phyloP scores from a whole-genome alignment of 441 rosid species.

The Adansonia rubrostipa region DNA sequence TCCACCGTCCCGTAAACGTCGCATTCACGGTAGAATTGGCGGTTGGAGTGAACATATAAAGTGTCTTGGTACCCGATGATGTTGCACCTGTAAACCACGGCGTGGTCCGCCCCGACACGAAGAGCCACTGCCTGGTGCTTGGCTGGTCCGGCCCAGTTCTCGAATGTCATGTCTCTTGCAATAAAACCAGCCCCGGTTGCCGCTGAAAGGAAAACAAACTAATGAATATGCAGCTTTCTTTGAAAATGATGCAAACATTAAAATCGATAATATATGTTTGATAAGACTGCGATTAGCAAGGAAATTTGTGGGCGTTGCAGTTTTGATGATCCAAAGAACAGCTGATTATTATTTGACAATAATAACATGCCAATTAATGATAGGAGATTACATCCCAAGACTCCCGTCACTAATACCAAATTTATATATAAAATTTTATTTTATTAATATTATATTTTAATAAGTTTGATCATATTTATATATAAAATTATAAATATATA shows the following conservation, averaged over 20 bases:
- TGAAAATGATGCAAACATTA: conserved; percentile 2
- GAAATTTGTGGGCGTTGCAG: background rate
- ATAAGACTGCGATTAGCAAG: background rate
- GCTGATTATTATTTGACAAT: background rate
- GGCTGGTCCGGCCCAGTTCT: conserved; percentile 82
- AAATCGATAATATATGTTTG: background rate
- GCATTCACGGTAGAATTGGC: conserved; percentile 89
- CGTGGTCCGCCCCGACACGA: conserved; percentile 85
- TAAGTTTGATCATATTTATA: too few relatives aligned
- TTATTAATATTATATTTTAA: too few relatives aligned
- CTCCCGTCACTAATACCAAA: background rate
- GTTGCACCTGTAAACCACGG: conserved; percentile 76
- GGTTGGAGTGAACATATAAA: conserved; percentile 86
- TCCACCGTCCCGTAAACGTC: conserved; percentile 89
- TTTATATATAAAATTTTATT: too few relatives aligned
- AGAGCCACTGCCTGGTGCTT: conserved; percentile 98
- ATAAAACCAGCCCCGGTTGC: conserved; percentile 90
- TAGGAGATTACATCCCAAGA: background rate
- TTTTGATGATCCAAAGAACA: background rate
- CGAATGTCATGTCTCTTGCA: conserved; percentile 83
- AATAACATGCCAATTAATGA: background rate
- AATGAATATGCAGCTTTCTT: background rate
- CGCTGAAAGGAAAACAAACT: conserved; percentile 43
- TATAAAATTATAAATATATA: too few relatives aligned
- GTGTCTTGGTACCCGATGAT: conserved; percentile 89